Evolutionary conservation across 2,329 filamentous ascomycete species (phyloP).

Genomic region (Clarireedia homoeocarpa): DNA sequence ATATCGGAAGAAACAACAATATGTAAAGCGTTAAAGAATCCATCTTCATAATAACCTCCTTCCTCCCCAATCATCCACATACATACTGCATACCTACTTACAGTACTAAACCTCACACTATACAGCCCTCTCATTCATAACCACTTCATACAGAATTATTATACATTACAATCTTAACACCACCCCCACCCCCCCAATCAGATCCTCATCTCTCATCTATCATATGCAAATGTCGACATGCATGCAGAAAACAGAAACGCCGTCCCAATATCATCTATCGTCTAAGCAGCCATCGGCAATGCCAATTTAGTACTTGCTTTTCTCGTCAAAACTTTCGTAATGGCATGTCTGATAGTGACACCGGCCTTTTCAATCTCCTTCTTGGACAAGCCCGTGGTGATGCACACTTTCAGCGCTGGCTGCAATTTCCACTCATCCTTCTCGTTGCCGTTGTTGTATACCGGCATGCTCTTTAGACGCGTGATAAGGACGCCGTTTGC

Average conservation of each 20-base stretch:
- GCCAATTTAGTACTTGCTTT: slow-evolving; percentile 43
- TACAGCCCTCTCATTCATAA: neutral
- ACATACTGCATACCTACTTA: neutral
- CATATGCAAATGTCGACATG: neutral
- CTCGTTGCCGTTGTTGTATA: slow-evolving; percentile 54
- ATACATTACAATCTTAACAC: neutral
- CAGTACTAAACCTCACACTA: neutral
- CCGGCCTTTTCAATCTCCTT: slow-evolving; percentile 97
- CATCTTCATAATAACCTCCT: no score
- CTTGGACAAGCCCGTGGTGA: slow-evolving; percentile 79
- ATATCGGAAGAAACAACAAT: no score
- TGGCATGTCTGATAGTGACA: slow-evolving; percentile 77
- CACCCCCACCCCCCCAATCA: neutral
- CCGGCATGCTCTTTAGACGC: slow-evolving; percentile 70
- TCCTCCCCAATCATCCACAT: neutral
- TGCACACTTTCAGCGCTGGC: slow-evolving; percentile 83
- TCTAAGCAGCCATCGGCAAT: slow-evolving; percentile 31
- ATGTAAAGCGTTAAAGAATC: no score
- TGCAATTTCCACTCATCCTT: slow-evolving; percentile 63
- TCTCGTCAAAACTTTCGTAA: slow-evolving; percentile 80
- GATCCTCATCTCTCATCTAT: neutral
- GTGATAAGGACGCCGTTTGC: slow-evolving; percentile 86
- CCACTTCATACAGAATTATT: neutral
- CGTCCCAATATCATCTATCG: neutral
- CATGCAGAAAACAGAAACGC: neutral